A percentile compares a stretch with the other conserved stretches of the same genome.
These are phyloP conservation scores for Coniophora puteana DNA, from an alignment of 1,284 basidiomycete species.

Conservation along the genomic window DNA sequence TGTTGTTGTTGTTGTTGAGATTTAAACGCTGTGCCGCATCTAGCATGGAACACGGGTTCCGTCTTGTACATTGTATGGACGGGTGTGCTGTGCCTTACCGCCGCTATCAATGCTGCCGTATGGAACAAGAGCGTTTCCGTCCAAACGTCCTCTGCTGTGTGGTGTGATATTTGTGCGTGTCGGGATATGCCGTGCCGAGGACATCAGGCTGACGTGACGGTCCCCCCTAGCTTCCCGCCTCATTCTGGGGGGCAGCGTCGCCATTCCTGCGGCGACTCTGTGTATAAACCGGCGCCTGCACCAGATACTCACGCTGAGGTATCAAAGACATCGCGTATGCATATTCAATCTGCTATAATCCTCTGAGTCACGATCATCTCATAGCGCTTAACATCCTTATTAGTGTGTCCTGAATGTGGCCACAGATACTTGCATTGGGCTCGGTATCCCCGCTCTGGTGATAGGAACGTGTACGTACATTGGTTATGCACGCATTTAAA, in stretches of 20 bases:
- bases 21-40: no score
- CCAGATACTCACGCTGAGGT: conserved; percentile 40
- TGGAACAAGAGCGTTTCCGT: conserved; percentile 27
- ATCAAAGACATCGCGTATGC: no score
- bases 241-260: conserved; percentile 38
- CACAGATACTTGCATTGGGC: conserved; percentile 42
- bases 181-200: background rate
- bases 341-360: no score
- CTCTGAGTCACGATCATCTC: conserved; percentile 19
- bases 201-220: background rate
- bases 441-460: conserved; percentile 47
- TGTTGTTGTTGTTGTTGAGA: no score
- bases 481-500: conserved; percentile 27
- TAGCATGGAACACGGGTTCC: conserved; percentile 37
- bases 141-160: conserved; percentile 37
- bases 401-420: conserved; percentile 25
- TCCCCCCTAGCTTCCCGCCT: conserved; percentile 45
- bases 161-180: conserved; percentile 49
- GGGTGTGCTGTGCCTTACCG: conserved; percentile 32
- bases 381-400: conserved; percentile 17
- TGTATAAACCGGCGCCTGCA: conserved; percentile 62
- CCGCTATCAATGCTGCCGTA: conserved; percentile 38
- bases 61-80: conserved; percentile 35
- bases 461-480: conserved; percentile 47
- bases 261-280: conserved; percentile 48